Evolutionary conservation across 2,329 filamentous ascomycete species (phyloP).

Genomic region (Berkeleyomyces basicola): DNA sequence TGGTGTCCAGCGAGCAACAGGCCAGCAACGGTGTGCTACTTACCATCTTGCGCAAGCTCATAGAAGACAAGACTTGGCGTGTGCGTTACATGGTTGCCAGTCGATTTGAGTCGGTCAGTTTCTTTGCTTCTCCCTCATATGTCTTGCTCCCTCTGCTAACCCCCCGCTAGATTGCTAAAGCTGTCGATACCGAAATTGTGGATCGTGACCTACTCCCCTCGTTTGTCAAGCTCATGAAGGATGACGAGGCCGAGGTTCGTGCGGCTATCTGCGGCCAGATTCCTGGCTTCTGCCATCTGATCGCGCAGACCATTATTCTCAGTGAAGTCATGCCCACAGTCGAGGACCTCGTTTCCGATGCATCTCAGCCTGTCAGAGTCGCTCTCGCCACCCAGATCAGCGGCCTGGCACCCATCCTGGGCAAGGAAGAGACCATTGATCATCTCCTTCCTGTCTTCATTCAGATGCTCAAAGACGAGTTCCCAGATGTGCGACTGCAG

Average conservation of each 20-base stretch:
- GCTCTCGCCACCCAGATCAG: constrained; percentile 94
- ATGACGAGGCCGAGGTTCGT: constrained; percentile 92
- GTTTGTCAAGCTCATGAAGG: constrained; percentile 94
- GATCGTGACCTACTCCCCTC: constrained; percentile 85
- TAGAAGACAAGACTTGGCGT: constrained; percentile 99
- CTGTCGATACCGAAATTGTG: constrained; percentile 92
- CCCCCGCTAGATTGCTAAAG: constrained; percentile 68
- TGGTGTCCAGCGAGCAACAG: constrained; percentile 95
- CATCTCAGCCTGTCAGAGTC: constrained; percentile 89
- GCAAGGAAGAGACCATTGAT: constrained; percentile 83
- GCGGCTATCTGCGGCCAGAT: constrained; percentile 96
- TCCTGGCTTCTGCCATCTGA: constrained; percentile 82
- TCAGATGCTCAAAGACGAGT: constrained; percentile 98
- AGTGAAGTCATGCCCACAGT: constrained; percentile 94
- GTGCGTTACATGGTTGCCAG: constrained; percentile 99
- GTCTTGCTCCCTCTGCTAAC: neutral
- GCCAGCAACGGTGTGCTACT: constrained; percentile 86
- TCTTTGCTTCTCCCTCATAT: neutral
- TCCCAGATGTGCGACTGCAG: constrained; percentile 91
- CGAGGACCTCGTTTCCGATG: constrained; percentile 89
- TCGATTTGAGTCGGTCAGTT: constrained; percentile 77
- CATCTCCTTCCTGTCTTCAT: constrained; percentile 91
- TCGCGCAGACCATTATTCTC: constrained; percentile 74
- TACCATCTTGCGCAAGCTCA: constrained; percentile 76
- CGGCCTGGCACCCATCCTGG: constrained; percentile 86